Evolutionary conservation across 257 asterid genomes (phyloP).

Genomic region (Rauvolfia tetraphylla): DNA sequence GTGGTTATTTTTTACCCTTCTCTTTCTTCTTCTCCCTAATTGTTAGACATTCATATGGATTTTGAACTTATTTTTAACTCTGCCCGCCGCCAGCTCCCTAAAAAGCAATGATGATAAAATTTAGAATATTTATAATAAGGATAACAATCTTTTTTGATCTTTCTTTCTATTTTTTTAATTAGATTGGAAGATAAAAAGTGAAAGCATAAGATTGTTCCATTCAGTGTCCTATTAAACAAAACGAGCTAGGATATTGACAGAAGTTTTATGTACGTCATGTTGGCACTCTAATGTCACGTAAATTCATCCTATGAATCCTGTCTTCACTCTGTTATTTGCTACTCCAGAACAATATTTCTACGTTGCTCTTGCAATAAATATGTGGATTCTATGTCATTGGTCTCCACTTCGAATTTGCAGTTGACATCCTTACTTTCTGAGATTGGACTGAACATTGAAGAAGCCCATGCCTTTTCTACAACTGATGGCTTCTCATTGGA

Average conservation of each 20-base stretch:
- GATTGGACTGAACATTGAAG: constrained; percentile 54
- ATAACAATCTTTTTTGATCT: neutral
- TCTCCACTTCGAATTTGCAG: constrained; percentile 24
- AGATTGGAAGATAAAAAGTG: neutral
- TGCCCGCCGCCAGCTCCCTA: neutral
- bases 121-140: neutral
- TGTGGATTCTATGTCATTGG: neutral
- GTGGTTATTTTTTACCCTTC: constrained; percentile 18
- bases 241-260: neutral
- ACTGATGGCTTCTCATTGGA: constrained; percentile 54
- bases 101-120: neutral
- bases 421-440: constrained; percentile 47
- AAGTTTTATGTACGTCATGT: neutral
- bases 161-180: neutral
- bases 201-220: neutral
- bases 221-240: neutral
- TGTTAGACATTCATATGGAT: neutral
- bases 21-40: neutral
- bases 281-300: neutral
- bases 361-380: too few relatives aligned
- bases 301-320: neutral
- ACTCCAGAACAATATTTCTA: neutral
- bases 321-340: neutral
- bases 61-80: neutral
- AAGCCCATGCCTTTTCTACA: constrained; percentile 57